Evolutionary conservation across 495 filamentous ascomycete genomes (phyloP).

Genomic region (Oleoguttula mirabilis): DNA sequence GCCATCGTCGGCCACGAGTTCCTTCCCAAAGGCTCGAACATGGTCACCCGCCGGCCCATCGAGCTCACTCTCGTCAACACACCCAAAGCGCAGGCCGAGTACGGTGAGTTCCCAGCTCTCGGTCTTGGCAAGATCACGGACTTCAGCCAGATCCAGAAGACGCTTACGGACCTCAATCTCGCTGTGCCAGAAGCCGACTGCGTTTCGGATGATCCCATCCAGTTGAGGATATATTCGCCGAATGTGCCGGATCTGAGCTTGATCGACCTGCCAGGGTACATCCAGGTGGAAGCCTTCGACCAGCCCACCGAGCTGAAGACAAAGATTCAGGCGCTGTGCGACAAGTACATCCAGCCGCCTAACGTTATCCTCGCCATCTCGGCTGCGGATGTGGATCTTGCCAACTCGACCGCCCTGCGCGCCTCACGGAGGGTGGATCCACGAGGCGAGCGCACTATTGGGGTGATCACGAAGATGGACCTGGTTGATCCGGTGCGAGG

Average conservation of each 20-base stretch:
- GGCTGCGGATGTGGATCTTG: conserved; percentile 90
- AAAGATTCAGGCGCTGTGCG: conserved; percentile 92
- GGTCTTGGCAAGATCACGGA: conserved; percentile 85
- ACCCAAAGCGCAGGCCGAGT: conserved; percentile 77
- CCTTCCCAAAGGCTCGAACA: conserved; percentile 91
- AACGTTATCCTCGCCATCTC: conserved; percentile 97
- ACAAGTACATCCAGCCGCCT: conserved; percentile 93
- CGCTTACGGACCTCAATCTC: conserved; percentile 86
- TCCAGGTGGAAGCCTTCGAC: conserved; percentile 82
- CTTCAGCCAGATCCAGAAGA: conserved; percentile 84
- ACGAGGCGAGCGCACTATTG: conserved; percentile 88
- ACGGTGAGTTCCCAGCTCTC: conserved; percentile 91
- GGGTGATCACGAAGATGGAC: conserved; percentile 98
- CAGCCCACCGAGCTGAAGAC: conserved; percentile 86
- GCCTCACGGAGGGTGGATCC: conserved; percentile 89
- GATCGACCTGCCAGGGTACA: conserved; percentile 94
- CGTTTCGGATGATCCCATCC: conserved; percentile 93
- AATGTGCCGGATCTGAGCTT: conserved; percentile 91
- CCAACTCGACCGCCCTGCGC: conserved; percentile 86
- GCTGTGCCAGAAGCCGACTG: conserved; percentile 83
- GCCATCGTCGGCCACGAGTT: conserved; percentile 98
- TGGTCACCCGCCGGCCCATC: conserved; percentile 94
- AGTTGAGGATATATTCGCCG: conserved; percentile 86
- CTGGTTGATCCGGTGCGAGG: conserved; percentile 79
- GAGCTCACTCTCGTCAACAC: conserved; percentile 96